Evolutionary conservation across 495 filamentous ascomycete species (phyloP), one percentile per base, ranked within the genome.

Genomic region (Pseudomonodictys pantanalensis): DNA sequence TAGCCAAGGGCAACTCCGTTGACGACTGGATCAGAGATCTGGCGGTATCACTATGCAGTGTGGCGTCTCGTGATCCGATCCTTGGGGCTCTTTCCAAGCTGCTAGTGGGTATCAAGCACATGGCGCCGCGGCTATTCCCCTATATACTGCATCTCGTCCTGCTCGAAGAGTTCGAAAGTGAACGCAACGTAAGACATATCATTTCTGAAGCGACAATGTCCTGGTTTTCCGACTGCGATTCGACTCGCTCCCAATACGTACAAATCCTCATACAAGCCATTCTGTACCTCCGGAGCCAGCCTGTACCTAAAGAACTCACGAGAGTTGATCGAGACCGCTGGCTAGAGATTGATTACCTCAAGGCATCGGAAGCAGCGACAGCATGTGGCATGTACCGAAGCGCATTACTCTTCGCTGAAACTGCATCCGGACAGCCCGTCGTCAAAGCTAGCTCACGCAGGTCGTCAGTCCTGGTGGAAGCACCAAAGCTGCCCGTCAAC

Each of bases 241-340:
- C 60, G 3, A 46, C 65, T 45, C 73, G 70, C 2, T 69, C 76
- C 23, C 71, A 78, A 6, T 79, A 83, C 69, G 73, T 79, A 28
- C 76, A 76, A 20, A 74, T 91, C 54, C 78, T 97, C 1, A 79
- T 97, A 32, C 86, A 86, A 52, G 85, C 86, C 11, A 80, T 97
- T 49, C 76, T 97, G n/a, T 97, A 96, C 66, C 78, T 98, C 35
- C 84, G 91, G 22, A 89, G 87, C 7, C 92, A 93, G 68, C 80
- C 78, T n/a, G 66, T 83, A n/a, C 84, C 85, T 1, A 74, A 81
- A 5, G 95, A 98, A 70, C 70, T 73, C 1, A 93, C 89, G 0
- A 86, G 86, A 52, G 84, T 83, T 38, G 87, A 96, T 62, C 84
- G 95, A 35, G 76, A 85, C 35, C 79, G 81, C 46, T 97, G 93